Percentiles rank a stretch among this genome's conserved stretches.
phyloP scores from a whole-genome alignment of 176 grass and related monocot species.

The Triticum timopheevii region DNA sequence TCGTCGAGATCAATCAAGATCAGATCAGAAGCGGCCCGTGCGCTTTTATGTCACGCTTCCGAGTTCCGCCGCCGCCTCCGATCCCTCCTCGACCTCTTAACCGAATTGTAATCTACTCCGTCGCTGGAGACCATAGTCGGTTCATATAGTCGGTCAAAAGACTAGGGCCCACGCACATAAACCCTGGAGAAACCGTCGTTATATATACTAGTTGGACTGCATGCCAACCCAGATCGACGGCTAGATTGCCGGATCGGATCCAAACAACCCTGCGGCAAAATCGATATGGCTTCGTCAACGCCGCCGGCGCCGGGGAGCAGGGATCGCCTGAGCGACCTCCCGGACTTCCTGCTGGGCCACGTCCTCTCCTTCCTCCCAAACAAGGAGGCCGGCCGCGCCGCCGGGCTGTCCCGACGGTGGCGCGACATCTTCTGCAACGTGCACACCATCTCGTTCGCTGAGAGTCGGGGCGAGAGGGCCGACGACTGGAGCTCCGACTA shows the following conservation, averaged over 20 bases:
- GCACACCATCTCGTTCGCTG: background rate
- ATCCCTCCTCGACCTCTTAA: background rate
- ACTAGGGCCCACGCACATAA: no score
- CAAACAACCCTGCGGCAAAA: background rate
- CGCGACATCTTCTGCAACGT: background rate
- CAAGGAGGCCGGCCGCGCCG: background rate
- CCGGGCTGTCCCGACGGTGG: background rate
- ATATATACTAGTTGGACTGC: no score
- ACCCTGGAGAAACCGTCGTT: no score
- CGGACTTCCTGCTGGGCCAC: background rate
- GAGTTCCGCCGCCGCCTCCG: background rate
- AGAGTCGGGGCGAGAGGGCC: background rate
- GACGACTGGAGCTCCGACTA: background rate
- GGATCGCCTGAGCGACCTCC: constrained; percentile 2
- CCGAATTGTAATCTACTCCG: background rate
- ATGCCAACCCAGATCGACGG: no score
- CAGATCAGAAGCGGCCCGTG: background rate
- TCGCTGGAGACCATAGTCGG: background rate
- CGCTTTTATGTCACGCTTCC: background rate
- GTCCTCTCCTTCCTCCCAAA: constrained; percentile 12
- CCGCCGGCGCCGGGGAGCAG: background rate
- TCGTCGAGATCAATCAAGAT: background rate
- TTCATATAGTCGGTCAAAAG: background rate
- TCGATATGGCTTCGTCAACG: background rate
- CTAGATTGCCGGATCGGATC: background rate